Evolutionary conservation across 2,329 filamentous ascomycete genomes (phyloP).

Genomic region (Penicillium polonicum): DNA sequence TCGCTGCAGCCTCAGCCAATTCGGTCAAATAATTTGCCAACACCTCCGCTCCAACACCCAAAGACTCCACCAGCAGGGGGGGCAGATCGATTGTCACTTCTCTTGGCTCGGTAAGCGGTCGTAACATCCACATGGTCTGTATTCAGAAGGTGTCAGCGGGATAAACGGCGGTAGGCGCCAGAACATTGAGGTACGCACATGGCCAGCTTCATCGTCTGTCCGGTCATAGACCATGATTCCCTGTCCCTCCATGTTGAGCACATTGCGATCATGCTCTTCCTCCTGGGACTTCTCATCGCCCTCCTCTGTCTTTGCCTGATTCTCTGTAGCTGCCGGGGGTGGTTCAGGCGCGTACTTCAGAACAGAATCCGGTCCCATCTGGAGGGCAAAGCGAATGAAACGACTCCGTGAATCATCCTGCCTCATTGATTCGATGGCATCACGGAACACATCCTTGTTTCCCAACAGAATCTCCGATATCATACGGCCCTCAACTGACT

Average conservation of each 20-base stretch:
- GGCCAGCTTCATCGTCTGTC: slow-evolving; percentile 79
- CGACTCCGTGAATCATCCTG: slow-evolving; percentile 91
- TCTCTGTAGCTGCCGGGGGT: slow-evolving; percentile 23
- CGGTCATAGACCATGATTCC: slow-evolving; percentile 98
- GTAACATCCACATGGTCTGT: slow-evolving; percentile 99
- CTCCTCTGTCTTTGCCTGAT: slow-evolving; percentile 23
- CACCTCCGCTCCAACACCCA: slow-evolving; percentile 92
- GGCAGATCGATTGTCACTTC: slow-evolving; percentile 97
- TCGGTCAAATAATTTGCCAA: slow-evolving; percentile 89
- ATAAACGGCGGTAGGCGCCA: slow-evolving; percentile 13
- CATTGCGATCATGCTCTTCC: slow-evolving; percentile 46
- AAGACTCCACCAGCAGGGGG: slow-evolving; percentile 80
- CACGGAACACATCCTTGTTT: slow-evolving; percentile 75
- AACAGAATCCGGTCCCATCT: slow-evolving; percentile 67
- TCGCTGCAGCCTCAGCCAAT: slow-evolving; percentile 77
- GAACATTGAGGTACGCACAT: slow-evolving; percentile 58
- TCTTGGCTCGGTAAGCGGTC: slow-evolving; percentile 80
- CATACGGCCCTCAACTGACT: slow-evolving; percentile 69
- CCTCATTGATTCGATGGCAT: slow-evolving; percentile 83
- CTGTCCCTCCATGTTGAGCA: slow-evolving; percentile 85
- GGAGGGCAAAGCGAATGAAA: slow-evolving; percentile 76
- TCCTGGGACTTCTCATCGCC: slow-evolving; percentile 38
- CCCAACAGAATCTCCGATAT: slow-evolving; percentile 80
- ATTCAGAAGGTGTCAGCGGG: slow-evolving; percentile 23
- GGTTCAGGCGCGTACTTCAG: slow-evolving; percentile 50